Evolutionary conservation across 1,139 yeast genomes (phyloP), one percentile per base, ranked within the genome.

Genomic region (Protomyces pachydermus): DNA sequence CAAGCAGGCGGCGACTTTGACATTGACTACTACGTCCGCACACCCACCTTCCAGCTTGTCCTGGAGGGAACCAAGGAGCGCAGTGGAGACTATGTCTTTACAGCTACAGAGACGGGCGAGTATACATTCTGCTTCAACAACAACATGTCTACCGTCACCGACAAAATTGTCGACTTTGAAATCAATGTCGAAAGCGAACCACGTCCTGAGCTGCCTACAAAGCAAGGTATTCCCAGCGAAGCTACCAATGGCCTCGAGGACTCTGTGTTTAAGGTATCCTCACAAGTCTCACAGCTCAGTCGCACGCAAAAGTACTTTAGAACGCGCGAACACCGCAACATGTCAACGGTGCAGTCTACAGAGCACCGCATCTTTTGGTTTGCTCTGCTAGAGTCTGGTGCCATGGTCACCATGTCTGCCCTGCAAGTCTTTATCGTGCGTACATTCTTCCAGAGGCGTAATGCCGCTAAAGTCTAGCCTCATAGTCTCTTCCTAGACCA

Each of bases 91-190:
- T 88, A 87, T 79, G 80, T 83, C 3, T 85, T 91, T 74, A 79
- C 78, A 37, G 97, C 93, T 28, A 84, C 83, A 54, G 70, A 74
- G 54, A 75, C 77, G 50, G 98, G 98, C 42, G 98, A 93, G 75
- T 93, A 91, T 78, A 90, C 88, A 74, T 87, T 93, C 75, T 93
- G 98, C 77, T 91, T 93, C 79, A 79, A 86, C 70, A 91, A 91
- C 75, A 88, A 85, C 67, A 86, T 87, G 90, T 86, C 95, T 6
- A 86, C 95, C 2, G 87, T 84, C 74, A 87, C 93, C 61, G 95
- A 88, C 72, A 91, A 91, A 77, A 85, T 87, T 66, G 87, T 93
- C 71, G 97, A 91, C 76, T 88, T 93, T 72, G 97, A 93, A 74
- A 83, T 93, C 72, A 82, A 81, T 65, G 69, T 71, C 48, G 72